Evolutionary conservation across 805 yeast species (phyloP).

Genomic region (Metschnikowia baotianmanensis): DNA sequence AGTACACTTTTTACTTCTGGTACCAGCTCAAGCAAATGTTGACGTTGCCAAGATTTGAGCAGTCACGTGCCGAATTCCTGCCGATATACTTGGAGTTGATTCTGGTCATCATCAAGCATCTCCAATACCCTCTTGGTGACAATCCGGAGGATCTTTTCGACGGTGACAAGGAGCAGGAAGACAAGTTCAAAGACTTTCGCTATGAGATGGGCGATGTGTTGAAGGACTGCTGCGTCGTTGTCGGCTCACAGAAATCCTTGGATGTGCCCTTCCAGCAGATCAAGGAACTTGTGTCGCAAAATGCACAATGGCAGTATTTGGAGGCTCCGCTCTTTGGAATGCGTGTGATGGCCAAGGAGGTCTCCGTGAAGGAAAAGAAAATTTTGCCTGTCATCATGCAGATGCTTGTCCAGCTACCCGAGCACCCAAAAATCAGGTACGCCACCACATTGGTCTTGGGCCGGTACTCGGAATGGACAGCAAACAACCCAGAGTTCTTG

Average conservation of each 20-base stretch:
- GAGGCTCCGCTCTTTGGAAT: conserved; percentile 89
- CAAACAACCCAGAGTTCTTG: conserved; percentile 76
- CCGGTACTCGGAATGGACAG: conserved; percentile 95
- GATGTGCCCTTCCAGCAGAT: conserved; percentile 66
- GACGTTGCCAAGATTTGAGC: conserved; percentile 54
- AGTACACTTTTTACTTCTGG: conserved; percentile 93
- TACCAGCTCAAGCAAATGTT: conserved; percentile 73
- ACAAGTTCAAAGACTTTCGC: conserved; percentile 88
- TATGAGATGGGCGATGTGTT: conserved; percentile 98
- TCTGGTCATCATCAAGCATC: conserved; percentile 59
- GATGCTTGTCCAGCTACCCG: conserved; percentile 66
- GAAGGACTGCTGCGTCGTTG: conserved; percentile 90
- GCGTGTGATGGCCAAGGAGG: conserved; percentile 94
- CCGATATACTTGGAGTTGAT: conserved; percentile 61
- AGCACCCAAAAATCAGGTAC: conserved; percentile 81
- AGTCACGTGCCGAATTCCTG: conserved; percentile 47
- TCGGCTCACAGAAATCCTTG: conserved; percentile 73
- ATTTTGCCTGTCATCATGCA: conserved; percentile 78
- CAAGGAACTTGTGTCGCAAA: conserved; percentile 35
- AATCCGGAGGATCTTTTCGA: conserved; percentile 48
- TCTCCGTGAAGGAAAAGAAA: conserved; percentile 59
- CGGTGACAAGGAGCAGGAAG: conserved; percentile 76
- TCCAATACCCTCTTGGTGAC: conserved; percentile 63
- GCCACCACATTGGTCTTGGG: conserved; percentile 93
- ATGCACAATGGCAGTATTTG: conserved; percentile 72